A percentile compares a stretch with the other conserved stretches of the same genome.
Conservation (phyloP, 2,329 filamentous ascomycete genomes). For the Aspergillus proliferans region DNA sequence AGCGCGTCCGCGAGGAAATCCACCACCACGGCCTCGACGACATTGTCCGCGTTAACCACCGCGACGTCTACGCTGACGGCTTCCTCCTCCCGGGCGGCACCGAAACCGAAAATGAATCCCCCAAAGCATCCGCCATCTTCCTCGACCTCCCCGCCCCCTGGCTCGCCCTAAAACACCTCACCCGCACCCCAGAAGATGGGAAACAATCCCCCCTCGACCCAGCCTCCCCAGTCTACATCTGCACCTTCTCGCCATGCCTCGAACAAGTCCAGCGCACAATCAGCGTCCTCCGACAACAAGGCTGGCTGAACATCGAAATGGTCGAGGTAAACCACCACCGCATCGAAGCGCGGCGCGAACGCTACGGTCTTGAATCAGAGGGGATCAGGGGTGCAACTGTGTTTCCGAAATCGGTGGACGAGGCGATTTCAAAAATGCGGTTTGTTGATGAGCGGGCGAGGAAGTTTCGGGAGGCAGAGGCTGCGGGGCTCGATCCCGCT, state of each 20-base stretch:
- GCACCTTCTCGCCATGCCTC: conserved; percentile 94
- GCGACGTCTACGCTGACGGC: conserved; percentile 46
- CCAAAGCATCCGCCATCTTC: conserved; percentile 43
- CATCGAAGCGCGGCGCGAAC: conserved; percentile 75
- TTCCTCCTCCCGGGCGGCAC: conserved; percentile 35
- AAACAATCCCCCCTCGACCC: conserved; percentile 58
- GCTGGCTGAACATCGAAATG: conserved; percentile 91
- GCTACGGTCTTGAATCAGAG: conserved; percentile 66
- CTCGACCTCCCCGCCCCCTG: conserved; percentile 48
- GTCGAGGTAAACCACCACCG: conserved; percentile 77
- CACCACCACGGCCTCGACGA: conserved; percentile 38
- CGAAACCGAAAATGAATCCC: conserved; percentile 28
- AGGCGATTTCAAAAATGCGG: conserved; percentile 67
- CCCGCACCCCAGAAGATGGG: conserved; percentile 30
- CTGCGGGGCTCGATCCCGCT: conserved; percentile 6
- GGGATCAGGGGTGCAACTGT: conserved; percentile 61
- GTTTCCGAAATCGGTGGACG: conserved; percentile 62
- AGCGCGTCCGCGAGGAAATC: conserved; percentile 39
- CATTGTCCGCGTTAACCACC: conserved; percentile 42
- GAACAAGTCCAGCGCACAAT: conserved; percentile 90
- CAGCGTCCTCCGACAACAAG: conserved; percentile 67
- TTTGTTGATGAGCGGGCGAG: conserved; percentile 65
- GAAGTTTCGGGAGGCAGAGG: conserved; percentile 51
- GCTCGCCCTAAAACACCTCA: conserved; percentile 44
- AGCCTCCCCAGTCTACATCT: conserved; percentile 67